Conservation (phyloP, 331 rosid genomes). For the Phaseolus coccineus region DNA sequence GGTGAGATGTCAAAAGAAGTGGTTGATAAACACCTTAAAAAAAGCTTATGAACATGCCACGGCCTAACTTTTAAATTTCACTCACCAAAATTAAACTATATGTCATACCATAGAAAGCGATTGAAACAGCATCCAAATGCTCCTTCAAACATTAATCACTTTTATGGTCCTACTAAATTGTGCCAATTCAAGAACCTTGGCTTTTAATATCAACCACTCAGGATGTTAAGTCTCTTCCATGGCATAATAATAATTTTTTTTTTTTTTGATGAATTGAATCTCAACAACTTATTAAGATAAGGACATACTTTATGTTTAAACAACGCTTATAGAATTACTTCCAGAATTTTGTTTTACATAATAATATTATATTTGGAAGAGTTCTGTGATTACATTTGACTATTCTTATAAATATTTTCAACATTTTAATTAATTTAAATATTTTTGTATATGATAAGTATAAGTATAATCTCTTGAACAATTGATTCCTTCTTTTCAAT, state of each 20-base stretch:
- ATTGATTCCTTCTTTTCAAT: too few species aligned
- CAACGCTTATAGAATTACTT: too few species aligned
- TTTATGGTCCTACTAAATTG: conserved; percentile 18
- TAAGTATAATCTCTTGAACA: too few species aligned
- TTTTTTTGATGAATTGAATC: too few species aligned
- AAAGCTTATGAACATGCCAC: conserved; percentile 12
- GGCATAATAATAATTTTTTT: conserved; percentile 19
- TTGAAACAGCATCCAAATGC: conserved; percentile 39
- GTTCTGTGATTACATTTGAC: too few species aligned
- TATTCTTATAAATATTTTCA: too few species aligned
- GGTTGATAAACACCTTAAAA: conserved; percentile 35
- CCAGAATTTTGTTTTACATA: too few species aligned
- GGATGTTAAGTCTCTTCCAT: conserved; percentile 28
- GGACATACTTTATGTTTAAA: too few species aligned
- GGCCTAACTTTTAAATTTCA: conserved; percentile 25
- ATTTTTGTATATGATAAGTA: too few species aligned
- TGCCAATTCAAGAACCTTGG: conserved; percentile 24
- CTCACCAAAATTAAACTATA: conserved; percentile 28
- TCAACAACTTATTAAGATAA: too few species aligned
- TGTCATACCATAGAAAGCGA: conserved; percentile 41
- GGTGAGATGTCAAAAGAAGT: conserved; percentile 50
- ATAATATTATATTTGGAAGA: too few species aligned
- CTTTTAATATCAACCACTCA: background rate
- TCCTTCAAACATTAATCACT: conserved; percentile 26
- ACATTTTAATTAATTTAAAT: too few species aligned